A percentile compares a stretch with the other conserved stretches of the same genome.
Evolutionary conservation across 78 protist species (phyloP).

Genomic region (Speleostelium caveatum): DNA sequence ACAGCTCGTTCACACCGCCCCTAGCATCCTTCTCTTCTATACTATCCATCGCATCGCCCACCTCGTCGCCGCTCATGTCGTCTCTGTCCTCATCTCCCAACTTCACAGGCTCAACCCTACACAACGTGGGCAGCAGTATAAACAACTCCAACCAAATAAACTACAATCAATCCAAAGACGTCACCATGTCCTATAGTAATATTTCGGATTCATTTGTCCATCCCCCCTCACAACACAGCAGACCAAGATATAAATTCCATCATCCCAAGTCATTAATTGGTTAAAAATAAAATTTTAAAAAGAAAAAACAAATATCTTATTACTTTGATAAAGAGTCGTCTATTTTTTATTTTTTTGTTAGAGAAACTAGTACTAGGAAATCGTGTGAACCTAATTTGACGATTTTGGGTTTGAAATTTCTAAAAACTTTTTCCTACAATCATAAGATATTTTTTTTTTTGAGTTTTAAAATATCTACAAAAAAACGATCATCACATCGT

Average conservation of each 20-base stretch:
- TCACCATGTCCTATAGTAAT: neutral
- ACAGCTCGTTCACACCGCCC: conserved; percentile 48
- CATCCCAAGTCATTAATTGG: neutral
- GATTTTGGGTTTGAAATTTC: too few relatives aligned
- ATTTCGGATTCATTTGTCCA: neutral
- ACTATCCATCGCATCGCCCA: conserved; percentile 52
- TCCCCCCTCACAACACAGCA: neutral
- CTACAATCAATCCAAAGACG: neutral
- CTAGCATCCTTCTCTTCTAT: conserved; percentile 56
- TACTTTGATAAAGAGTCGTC: too few relatives aligned
- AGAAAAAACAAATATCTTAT: too few relatives aligned
- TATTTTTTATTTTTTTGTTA: too few relatives aligned
- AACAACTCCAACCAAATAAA: neutral
- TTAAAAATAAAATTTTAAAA: too few relatives aligned
- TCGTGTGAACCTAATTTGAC: too few relatives aligned
- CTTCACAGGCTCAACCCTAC: neutral
- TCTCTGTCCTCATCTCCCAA: conserved; percentile 66
- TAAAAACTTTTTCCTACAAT: too few relatives aligned
- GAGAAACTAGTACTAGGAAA: too few relatives aligned
- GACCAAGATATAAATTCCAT: conserved; percentile 18
- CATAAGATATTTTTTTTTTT: too few relatives aligned
- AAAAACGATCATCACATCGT: too few relatives aligned
- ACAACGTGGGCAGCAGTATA: neutral
- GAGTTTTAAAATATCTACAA: too few relatives aligned
- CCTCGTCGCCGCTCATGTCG: conserved; percentile 41